phyloP scores from a whole-genome alignment of 345 rosid genomes.

The Eucalyptus regnans region DNA sequence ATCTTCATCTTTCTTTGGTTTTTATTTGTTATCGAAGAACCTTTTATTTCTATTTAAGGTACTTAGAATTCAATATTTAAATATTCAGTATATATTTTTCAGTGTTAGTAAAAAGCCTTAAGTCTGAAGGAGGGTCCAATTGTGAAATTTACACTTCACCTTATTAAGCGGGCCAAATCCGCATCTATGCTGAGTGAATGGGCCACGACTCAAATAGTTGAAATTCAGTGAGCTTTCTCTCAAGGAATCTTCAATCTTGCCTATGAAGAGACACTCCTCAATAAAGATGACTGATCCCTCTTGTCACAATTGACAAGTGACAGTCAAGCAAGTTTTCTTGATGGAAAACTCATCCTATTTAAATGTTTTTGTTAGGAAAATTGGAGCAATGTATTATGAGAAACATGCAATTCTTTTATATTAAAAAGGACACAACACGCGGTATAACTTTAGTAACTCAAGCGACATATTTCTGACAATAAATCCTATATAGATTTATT shows the following conservation, averaged over 20 bases:
- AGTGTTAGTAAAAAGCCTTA: neutral
- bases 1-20: too few relatives aligned
- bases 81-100: neutral
- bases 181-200: neutral
- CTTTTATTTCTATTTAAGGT: too few relatives aligned
- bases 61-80: neutral
- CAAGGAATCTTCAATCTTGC: neutral
- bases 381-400: too few relatives aligned
- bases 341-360: neutral
- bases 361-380: neutral
- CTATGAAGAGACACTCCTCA: neutral
- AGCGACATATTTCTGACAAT: too few relatives aligned
- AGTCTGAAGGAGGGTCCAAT: neutral
- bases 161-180: neutral
- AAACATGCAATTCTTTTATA: too few relatives aligned
- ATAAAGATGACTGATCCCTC: neutral
- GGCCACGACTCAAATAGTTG: neutral
- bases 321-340: neutral
- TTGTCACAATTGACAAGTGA: neutral
- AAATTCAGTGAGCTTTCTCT: neutral
- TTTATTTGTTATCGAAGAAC: too few relatives aligned
- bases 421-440: too few relatives aligned
- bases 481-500: too few relatives aligned
- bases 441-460: too few relatives aligned
- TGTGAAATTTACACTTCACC: neutral